These are phyloP conservation scores for Magnolia officinalis DNA, from an alignment of 164 flowering plant genomes.

Conservation along the genomic window DNA sequence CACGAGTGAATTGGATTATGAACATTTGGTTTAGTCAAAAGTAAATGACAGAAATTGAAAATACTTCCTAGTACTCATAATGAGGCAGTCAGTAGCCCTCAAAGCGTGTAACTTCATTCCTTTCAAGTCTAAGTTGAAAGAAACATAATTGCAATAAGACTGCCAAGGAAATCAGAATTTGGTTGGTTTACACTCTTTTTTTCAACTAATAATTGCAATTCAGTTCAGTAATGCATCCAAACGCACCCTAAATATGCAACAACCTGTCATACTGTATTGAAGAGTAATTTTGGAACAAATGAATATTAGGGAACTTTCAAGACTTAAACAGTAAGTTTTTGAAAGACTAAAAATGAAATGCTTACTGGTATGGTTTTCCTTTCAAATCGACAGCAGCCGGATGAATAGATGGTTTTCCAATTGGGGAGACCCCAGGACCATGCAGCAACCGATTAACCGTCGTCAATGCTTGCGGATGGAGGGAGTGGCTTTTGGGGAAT, in stretches of 20 bases:
- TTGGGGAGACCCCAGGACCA: constrained; percentile 12
- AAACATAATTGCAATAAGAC: not conserved
- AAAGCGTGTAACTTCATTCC: too few species aligned
- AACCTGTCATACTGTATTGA: not conserved
- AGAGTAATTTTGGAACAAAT: too few species aligned
- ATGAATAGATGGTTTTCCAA: constrained; percentile 24
- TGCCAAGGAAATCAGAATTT: not conserved
- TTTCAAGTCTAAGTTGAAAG: too few species aligned
- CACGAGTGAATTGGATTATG: too few species aligned
- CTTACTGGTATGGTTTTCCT: constrained; percentile 24
- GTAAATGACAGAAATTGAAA: too few species aligned
- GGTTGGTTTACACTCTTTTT: not conserved
- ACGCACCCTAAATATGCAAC: not conserved
- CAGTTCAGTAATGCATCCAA: not conserved
- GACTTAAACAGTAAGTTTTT: not conserved
- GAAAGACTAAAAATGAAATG: not conserved
- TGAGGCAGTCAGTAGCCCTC: too few species aligned
- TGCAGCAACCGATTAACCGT: constrained; percentile 17
- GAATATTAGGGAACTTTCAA: not conserved
- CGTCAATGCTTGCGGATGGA: constrained; percentile 30
- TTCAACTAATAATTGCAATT: not conserved
- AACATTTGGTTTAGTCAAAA: too few species aligned
- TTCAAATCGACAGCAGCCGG: constrained; percentile 22
- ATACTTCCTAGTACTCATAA: too few species aligned
- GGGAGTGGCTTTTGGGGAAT: constrained; percentile 32